A percentile compares a stretch with the other conserved stretches of the same genome.
Evolutionary conservation across 2,329 filamentous ascomycete species (phyloP).

Genomic region (Colletotrichum scovillei): DNA sequence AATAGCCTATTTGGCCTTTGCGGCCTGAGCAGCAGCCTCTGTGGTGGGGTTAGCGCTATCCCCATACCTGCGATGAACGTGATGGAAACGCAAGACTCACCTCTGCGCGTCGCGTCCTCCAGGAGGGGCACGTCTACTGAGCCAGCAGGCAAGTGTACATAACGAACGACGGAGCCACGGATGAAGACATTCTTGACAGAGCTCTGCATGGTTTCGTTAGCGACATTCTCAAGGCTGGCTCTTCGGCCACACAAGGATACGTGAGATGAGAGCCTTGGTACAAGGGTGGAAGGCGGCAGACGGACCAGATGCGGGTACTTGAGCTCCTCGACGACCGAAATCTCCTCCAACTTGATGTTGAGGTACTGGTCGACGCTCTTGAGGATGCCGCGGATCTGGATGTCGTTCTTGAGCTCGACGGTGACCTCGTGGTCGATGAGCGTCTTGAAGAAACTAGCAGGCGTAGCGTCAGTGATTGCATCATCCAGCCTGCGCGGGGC

Average conservation of each 20-base stretch:
- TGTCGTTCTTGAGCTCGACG: slow-evolving; percentile 99
- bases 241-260: background rate
- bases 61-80: background rate
- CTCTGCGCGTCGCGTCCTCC: slow-evolving; percentile 91
- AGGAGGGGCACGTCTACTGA: slow-evolving; percentile 88
- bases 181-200: slow-evolving; percentile 97
- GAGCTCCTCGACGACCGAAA: slow-evolving; percentile 90
- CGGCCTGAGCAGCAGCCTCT: slow-evolving; percentile 70
- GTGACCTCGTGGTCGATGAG: slow-evolving; percentile 97
- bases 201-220: slow-evolving; percentile 53
- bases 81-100: slow-evolving; percentile 55
- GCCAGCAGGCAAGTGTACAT: slow-evolving; percentile 85
- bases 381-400: slow-evolving; percentile 92
- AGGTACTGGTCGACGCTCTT: slow-evolving; percentile 99
- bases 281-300: slow-evolving; percentile 19
- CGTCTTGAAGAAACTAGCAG: slow-evolving; percentile 94
- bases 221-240: background rate
- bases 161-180: slow-evolving; percentile 90
- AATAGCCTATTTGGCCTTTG: slow-evolving; percentile 60
- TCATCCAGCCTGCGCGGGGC: background rate
- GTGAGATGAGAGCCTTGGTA: background rate
- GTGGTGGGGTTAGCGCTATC: slow-evolving; percentile 28
- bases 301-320: slow-evolving; percentile 92
- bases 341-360: slow-evolving; percentile 98
- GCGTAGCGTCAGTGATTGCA: slow-evolving; percentile 10